Evolutionary conservation across 2,329 filamentous ascomycete species (phyloP), one percentile per base, ranked within the genome.

Genomic region (Aspergillus pseudoglaucus): DNA sequence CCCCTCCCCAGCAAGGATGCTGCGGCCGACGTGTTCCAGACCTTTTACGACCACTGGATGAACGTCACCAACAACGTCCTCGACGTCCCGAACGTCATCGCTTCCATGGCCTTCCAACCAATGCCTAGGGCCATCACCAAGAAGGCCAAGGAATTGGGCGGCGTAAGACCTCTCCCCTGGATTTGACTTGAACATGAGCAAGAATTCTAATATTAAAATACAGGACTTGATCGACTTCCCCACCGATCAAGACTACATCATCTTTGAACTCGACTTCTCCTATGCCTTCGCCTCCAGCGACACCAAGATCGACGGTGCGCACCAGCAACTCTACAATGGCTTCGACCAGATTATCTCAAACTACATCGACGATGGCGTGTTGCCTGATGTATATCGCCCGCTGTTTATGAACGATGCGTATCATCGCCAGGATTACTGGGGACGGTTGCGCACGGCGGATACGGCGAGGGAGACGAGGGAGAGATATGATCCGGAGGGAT

Each of bases 361-460:
- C 27, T 69, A 62, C 45, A 64, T 66, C 35, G 49, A 63, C 6
- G 47, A 62, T 8, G 68, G 66, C 9, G 56, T 61, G 4, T 56
- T 73, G 15, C 65, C 70, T 0, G 62, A 71, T 23, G 67, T 65
- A 5, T 71, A 74, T 48, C 56, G 68, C 12, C 72, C 72, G 6
- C 55, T 75, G 4, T 76, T 76, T 54, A 72, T 74, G 66, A 75
- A 74, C 47, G 72, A 75, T 42, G 65, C 63, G 8, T 69, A 74
- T 55, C 66, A 61, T 47, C 56, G 64, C 27, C 71, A 76, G 59
- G 69, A 74, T 45, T 75, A 70, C 55, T 75, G 67, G 63, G 65
- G 64, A 6, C 63, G 68, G 6, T 61, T 73, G 40, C 52, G 60
- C 12, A 64, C 62, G 9, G 57, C 54, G 38, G 58, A 64, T 38